A percentile compares a stretch with the other conserved stretches of the same genome.
Evolutionary conservation across 2,329 filamentous ascomycete species (phyloP).

Genomic region (Sphaerostilbella broomeana): DNA sequence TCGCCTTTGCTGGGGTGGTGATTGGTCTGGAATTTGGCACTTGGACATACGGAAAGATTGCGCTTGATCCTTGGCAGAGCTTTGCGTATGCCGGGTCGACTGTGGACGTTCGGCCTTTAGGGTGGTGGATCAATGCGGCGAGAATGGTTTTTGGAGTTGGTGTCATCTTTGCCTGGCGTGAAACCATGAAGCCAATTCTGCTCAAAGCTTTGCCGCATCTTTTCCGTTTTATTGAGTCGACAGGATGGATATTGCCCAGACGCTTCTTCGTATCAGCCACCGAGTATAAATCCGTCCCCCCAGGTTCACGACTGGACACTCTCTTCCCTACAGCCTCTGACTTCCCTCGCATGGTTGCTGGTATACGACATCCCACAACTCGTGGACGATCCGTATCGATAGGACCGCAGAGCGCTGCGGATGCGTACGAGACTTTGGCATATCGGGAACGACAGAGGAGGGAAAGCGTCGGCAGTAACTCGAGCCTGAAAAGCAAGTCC

Average conservation of each 20-base stretch:
- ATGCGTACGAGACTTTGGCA: constrained; percentile 91
- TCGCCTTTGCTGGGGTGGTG: constrained; percentile 84
- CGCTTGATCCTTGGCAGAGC: constrained; percentile 36
- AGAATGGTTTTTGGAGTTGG: constrained; percentile 75
- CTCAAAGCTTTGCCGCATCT: constrained; percentile 74
- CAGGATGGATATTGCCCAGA: constrained; percentile 73
- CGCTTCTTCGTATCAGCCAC: constrained; percentile 88
- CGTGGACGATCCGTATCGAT: constrained; percentile 78
- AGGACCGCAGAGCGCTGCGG: constrained; percentile 90
- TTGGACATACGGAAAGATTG: constrained; percentile 68
- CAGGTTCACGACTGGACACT: constrained; percentile 65
- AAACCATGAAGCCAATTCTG: constrained; percentile 77
- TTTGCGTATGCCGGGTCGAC: constrained; percentile 45
- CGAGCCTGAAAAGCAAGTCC: constrained; percentile 38
- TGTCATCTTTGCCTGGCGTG: constrained; percentile 83
- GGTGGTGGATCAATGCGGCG: constrained; percentile 54
- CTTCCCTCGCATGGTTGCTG: constrained; percentile 73
- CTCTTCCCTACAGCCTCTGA: constrained; percentile 86
- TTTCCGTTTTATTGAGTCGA: constrained; percentile 76
- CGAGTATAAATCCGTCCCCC: constrained; percentile 77
- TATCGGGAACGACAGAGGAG: constrained; percentile 65
- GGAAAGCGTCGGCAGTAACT: constrained; percentile 49
- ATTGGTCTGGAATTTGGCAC: constrained; percentile 76
- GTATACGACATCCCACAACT: constrained; percentile 64
- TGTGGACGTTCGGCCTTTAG: constrained; percentile 60